phyloP scores from a whole-genome alignment of 1,139 yeast species.

The Candida pseudoviswanathii region DNA sequence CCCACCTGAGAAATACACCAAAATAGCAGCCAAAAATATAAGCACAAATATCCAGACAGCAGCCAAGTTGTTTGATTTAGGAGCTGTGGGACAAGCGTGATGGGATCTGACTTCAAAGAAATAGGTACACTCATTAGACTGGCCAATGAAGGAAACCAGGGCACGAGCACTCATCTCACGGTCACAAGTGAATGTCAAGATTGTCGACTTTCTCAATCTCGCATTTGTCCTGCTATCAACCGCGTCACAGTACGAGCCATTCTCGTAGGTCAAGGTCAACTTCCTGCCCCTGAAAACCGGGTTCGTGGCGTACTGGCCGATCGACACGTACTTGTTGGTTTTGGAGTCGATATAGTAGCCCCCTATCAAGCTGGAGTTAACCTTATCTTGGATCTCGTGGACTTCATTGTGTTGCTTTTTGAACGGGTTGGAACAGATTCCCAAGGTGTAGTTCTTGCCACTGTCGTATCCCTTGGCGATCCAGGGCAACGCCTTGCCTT shows the following conservation, averaged over 20 bases:
- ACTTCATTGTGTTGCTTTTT: slow-evolving; percentile 33
- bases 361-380: slow-evolving; percentile 58
- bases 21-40: slow-evolving; percentile 54
- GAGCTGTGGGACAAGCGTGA: slow-evolving; percentile 85
- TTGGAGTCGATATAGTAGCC: slow-evolving; percentile 63
- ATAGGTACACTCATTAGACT: slow-evolving; percentile 74
- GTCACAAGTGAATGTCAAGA: slow-evolving; percentile 79
- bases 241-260: slow-evolving; percentile 68
- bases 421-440: slow-evolving; percentile 73
- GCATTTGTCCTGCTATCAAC: slow-evolving; percentile 39
- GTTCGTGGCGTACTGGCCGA: slow-evolving; percentile 61
- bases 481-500: slow-evolving; percentile 58
- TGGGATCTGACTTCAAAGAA: slow-evolving; percentile 84
- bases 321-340: slow-evolving; percentile 55
- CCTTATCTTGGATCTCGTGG: slow-evolving; percentile 37
- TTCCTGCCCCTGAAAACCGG: slow-evolving; percentile 76
- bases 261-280: slow-evolving; percentile 66
- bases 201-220: slow-evolving; percentile 58
- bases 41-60: slow-evolving; percentile 61
- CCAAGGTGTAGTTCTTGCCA: slow-evolving; percentile 75
- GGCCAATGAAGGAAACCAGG: slow-evolving; percentile 69
- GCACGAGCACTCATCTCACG: slow-evolving; percentile 71
- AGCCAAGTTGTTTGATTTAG: slow-evolving; percentile 56
- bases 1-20: slow-evolving; percentile 60
- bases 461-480: slow-evolving; percentile 70